Conservation (phyloP, 306 rosid species). For the Quercus suber region DNA sequence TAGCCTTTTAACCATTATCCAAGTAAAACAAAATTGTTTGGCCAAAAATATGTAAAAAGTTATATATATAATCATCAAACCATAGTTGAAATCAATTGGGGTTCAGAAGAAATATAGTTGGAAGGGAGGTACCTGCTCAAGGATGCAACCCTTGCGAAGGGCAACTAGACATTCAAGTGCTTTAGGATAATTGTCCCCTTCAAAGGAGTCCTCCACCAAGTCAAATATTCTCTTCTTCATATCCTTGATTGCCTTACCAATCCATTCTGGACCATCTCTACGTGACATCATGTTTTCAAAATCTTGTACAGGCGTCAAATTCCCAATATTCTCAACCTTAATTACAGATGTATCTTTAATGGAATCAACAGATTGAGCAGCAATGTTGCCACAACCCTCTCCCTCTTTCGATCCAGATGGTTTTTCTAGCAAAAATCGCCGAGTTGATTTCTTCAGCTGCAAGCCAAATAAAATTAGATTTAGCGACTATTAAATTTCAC, state of each 20-base stretch:
- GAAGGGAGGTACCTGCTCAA: slow-evolving; percentile 62
- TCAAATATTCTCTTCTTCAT: slow-evolving; percentile 64
- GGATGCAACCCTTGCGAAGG: slow-evolving; percentile 85
- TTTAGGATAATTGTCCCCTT: slow-evolving; percentile 63
- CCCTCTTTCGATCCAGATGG: slow-evolving; percentile 32
- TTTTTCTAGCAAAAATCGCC: slow-evolving; percentile 40
- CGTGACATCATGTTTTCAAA: slow-evolving; percentile 79
- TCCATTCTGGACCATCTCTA: slow-evolving; percentile 72
- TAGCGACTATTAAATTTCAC: background rate
- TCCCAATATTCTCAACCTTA: slow-evolving; percentile 64
- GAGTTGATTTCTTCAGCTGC: slow-evolving; percentile 56
- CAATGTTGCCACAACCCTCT: slow-evolving; percentile 33
- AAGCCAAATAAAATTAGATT: slow-evolving; percentile 21
- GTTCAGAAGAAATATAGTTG: background rate
- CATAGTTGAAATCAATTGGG: background rate
- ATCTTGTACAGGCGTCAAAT: slow-evolving; percentile 67
- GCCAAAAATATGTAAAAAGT: no score
- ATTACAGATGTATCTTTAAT: slow-evolving; percentile 22
- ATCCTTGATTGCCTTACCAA: slow-evolving; percentile 60
- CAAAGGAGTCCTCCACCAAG: slow-evolving; percentile 62
- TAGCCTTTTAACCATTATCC: background rate
- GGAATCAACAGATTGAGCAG: slow-evolving; percentile 38
- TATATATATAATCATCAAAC: background rate
- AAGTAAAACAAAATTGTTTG: background rate
- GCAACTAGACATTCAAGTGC: slow-evolving; percentile 58